Conservation (phyloP, 768 basidiomycete genomes). For the Hericium erinaceus region DNA sequence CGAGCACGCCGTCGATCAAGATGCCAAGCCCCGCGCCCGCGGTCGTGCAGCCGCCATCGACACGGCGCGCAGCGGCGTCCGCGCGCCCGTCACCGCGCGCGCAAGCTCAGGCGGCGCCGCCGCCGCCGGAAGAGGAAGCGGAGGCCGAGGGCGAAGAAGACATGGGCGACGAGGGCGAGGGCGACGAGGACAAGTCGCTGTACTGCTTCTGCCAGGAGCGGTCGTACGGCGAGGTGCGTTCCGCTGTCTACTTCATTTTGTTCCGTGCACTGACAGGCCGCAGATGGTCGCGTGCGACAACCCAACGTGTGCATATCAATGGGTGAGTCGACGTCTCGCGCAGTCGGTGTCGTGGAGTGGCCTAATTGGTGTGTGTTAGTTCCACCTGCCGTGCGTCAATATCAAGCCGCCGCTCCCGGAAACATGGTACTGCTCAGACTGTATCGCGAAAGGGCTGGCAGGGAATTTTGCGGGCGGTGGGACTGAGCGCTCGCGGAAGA, state of each 20-base stretch:
- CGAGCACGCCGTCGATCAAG: conserved; percentile 23
- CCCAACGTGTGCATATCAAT: conserved; percentile 11
- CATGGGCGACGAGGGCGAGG: conserved; percentile 39
- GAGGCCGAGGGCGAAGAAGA: conserved; percentile 29
- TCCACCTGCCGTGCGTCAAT: conserved; percentile 54
- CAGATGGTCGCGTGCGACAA: conserved; percentile 16
- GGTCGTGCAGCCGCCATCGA: conserved; percentile 9
- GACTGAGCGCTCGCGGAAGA: conserved; percentile 11
- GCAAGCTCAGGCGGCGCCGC: conserved; percentile 2
- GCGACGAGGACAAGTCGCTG: conserved; percentile 45
- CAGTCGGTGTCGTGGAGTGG: background rate
- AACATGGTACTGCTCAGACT: conserved; percentile 52
- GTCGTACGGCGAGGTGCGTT: conserved; percentile 47
- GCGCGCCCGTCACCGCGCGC: conserved; percentile 9
- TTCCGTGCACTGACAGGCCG: background rate
- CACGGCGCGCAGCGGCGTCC: conserved; percentile 20
- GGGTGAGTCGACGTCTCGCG: conserved; percentile 5
- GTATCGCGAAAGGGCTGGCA: conserved; percentile 18
- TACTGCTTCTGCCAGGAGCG: conserved; percentile 59
- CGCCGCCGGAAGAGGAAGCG: conserved; percentile 22
- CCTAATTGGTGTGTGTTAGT: conserved; percentile 26
- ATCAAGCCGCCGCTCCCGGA: conserved; percentile 49
- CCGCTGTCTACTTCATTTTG: background rate
- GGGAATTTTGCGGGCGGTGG: conserved; percentile 6
- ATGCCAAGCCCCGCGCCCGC: conserved; percentile 27